phyloP scores from a whole-genome alignment of 805 yeast species.

The Saccharomycopsis javanensis region DNA sequence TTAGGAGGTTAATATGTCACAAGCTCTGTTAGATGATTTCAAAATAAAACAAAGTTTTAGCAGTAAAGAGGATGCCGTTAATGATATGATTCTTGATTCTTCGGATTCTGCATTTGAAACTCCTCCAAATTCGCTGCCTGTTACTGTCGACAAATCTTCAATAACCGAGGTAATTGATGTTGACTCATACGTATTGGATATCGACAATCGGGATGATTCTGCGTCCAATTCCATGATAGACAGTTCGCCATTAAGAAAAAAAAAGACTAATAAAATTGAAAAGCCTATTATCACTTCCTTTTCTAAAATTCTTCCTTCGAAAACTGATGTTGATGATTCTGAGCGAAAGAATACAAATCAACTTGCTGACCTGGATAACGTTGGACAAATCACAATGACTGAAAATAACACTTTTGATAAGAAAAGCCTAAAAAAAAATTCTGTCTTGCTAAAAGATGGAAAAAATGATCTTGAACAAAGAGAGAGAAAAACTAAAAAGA shows the following conservation, averaged over 20 bases:
- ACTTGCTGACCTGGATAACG: too few species aligned
- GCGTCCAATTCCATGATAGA: neutral
- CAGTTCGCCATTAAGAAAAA: neutral
- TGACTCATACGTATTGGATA: neutral
- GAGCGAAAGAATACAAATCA: too few species aligned
- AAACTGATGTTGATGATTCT: too few species aligned
- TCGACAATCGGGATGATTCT: neutral
- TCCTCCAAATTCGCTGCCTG: slow-evolving; percentile 10
- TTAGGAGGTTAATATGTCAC: too few species aligned
- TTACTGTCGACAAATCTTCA: neutral
- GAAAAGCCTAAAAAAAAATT: slow-evolving; percentile 1
- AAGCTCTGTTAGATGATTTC: neutral
- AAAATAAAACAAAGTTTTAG: neutral
- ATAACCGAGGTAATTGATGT: neutral
- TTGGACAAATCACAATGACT: too few species aligned
- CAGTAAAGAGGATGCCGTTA: neutral
- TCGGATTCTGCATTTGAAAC: neutral
- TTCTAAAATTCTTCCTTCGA: too few species aligned
- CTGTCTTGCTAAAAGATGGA: slow-evolving; percentile 2
- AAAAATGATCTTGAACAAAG: slow-evolving; percentile 8
- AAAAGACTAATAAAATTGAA: neutral
- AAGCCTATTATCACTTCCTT: neutral
- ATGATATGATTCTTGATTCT: neutral
- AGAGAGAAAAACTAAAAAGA: slow-evolving; percentile 11
- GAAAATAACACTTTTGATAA: too few species aligned